Conservation (phyloP, 495 filamentous ascomycete genomes). For the Bombardia bombarda region DNA sequence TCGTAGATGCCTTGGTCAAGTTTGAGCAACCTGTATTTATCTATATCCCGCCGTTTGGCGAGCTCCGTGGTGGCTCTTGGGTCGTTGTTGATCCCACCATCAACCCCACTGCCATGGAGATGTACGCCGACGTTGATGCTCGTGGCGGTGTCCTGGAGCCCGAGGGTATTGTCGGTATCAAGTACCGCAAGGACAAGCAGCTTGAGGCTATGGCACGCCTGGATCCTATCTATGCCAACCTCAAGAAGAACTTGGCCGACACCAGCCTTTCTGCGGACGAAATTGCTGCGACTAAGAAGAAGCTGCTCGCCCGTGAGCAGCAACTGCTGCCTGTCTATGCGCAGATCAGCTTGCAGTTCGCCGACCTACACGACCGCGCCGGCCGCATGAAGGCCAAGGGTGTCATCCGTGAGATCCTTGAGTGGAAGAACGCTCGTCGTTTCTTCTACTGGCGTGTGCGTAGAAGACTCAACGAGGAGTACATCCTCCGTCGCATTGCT, state of each 20-base stretch:
- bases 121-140: slow-evolving; percentile 96
- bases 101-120: slow-evolving; percentile 94
- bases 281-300: slow-evolving; percentile 66
- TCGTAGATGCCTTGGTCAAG: slow-evolving; percentile 95
- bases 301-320: slow-evolving; percentile 84
- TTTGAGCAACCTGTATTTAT: slow-evolving; percentile 98
- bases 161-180: slow-evolving; percentile 97
- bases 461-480: slow-evolving; percentile 92
- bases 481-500: slow-evolving; percentile 82
- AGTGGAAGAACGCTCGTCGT: slow-evolving; percentile 84
- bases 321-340: slow-evolving; percentile 83
- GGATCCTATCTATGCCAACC: slow-evolving; percentile 71
- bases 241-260: slow-evolving; percentile 69
- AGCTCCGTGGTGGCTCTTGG: slow-evolving; percentile 98
- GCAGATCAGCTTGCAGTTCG: slow-evolving; percentile 90
- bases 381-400: slow-evolving; percentile 98
- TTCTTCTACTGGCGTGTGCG: slow-evolving; percentile 99
- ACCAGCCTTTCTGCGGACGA: slow-evolving; percentile 62
- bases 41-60: slow-evolving; percentile 94
- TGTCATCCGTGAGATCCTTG: slow-evolving; percentile 72
- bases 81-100: slow-evolving; percentile 98
- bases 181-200: slow-evolving; percentile 95
- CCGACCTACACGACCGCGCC: slow-evolving; percentile 93
- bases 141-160: slow-evolving; percentile 97
- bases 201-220: slow-evolving; percentile 96